Conservation (phyloP, 352 stramenopile genomes). For the Globisporangium recalcitrans region DNA sequence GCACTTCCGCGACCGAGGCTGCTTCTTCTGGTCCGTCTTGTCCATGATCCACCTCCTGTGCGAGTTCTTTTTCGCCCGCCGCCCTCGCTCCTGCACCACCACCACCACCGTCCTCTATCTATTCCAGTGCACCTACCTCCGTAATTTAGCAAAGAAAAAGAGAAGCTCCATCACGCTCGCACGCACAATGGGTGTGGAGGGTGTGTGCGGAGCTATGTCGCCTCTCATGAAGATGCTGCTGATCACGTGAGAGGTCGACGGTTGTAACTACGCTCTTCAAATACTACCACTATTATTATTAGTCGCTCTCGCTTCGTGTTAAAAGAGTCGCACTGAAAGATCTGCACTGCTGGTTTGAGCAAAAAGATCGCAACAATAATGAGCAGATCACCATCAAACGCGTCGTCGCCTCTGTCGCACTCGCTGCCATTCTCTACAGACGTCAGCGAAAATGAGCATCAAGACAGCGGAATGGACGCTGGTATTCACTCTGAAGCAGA, state of each 20-base stretch:
- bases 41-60: conserved; percentile 5
- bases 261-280: not conserved
- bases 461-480: not conserved
- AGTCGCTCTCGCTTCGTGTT: no score
- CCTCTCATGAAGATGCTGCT: not conserved
- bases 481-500: not conserved
- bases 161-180: not conserved
- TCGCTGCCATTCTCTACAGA: not conserved
- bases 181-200: no score
- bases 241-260: not conserved
- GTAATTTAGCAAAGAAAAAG: conserved; percentile 1
- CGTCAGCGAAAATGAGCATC: not conserved
- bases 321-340: not conserved
- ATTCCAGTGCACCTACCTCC: not conserved
- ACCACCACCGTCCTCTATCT: not conserved
- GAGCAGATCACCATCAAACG: not conserved
- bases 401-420: not conserved
- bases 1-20: not conserved
- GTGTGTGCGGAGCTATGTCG: not conserved
- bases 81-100: not conserved
- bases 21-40: no score
- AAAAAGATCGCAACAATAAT: no score
- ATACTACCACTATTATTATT: not conserved
- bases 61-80: not conserved
- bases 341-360: no score